These are phyloP conservation scores for Epichloe sibirici DNA, from an alignment of 2,329 filamentous ascomycete genomes.

Conservation along the genomic window DNA sequence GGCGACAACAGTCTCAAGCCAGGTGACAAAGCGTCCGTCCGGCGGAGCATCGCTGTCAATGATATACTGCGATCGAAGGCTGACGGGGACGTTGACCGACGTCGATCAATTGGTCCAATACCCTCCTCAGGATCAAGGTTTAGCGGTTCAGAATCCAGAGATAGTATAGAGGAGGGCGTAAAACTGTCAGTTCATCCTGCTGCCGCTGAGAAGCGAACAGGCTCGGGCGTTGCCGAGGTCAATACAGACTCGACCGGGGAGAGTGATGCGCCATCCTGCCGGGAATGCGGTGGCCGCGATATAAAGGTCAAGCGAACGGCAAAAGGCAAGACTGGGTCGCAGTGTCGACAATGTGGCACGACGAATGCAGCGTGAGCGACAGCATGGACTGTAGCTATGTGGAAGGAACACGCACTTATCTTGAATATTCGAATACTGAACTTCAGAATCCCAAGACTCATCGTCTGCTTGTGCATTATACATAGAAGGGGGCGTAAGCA, in stretches of 20 bases:
- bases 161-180: constrained; percentile 10
- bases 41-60: constrained; percentile 18
- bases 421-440: background rate
- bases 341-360: constrained; percentile 6
- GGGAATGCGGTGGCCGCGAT: constrained; percentile 5
- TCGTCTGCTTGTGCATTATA: no score
- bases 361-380: background rate
- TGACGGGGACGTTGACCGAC: constrained; percentile 16
- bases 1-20: constrained; percentile 16
- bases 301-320: constrained; percentile 2
- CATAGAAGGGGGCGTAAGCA: no score
- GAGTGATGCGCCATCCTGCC: constrained; percentile 6
- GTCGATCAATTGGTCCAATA: constrained; percentile 18
- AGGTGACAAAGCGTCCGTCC: constrained; percentile 20
- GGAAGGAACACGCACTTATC: background rate
- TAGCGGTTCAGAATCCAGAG: constrained; percentile 12
- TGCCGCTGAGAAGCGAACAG: constrained; percentile 18
- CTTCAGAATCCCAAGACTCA: no score
- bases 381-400: no score
- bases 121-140: constrained; percentile 11
- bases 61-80: constrained; percentile 16
- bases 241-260: constrained; percentile 16
- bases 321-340: constrained; percentile 6
- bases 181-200: background rate
- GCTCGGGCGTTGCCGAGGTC: constrained; percentile 22